Base-by-base conservation (phyloP, 305 asterid genomes). In the Andrographis paniculata region DNA sequence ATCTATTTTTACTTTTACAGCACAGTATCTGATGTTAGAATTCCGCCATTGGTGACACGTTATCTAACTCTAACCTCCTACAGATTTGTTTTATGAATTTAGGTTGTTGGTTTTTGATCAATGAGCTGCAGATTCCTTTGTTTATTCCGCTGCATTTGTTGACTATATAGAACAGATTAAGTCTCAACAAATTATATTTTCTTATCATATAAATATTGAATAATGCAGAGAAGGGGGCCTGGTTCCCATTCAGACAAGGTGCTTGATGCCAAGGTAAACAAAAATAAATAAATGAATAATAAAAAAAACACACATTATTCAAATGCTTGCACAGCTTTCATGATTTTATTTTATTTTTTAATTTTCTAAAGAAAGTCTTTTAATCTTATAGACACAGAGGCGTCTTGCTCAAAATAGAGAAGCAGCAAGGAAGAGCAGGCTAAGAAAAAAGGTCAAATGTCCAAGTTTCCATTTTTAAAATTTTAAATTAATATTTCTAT, bases 331-430 rank as follows among this genome's bases (percentile, higher is more conserved):
- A 3, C 37, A 5, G n/a, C 11, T 31, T 11, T 31, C 14, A 14
- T 5, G 12, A 3, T 24, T 24, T 24, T 31, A 31, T 31, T 31
- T 31, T 31, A 1, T 11, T 5, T 31, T 31, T 31, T 31, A 1
- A 5, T 31, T 31, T 31, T 11, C 37, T 31, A 3, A 4, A 11
- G 12, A 31, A 31, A 31, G 6, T 31, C 11, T 31, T 1, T 5
- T 11, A 1, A 13, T 37, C 1, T 13, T 37, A 15, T 74, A 91
- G 99, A 83, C 95, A 27, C 36, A 87, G 77, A 84, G 96, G 61
- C 93, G 99, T 58, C 74, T 91, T 68, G 99, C 99, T 42, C 99
- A 91, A 66, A 91, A 91, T 68, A 75, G 99, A 71, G 99, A 87
- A 77, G 99, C 99, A 35, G 99, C 99, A 49, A 81, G 73, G 65